These are phyloP conservation scores for Boletus albobrunnescens DNA, from an alignment of 1,284 basidiomycete species.

Conservation along the genomic window DNA sequence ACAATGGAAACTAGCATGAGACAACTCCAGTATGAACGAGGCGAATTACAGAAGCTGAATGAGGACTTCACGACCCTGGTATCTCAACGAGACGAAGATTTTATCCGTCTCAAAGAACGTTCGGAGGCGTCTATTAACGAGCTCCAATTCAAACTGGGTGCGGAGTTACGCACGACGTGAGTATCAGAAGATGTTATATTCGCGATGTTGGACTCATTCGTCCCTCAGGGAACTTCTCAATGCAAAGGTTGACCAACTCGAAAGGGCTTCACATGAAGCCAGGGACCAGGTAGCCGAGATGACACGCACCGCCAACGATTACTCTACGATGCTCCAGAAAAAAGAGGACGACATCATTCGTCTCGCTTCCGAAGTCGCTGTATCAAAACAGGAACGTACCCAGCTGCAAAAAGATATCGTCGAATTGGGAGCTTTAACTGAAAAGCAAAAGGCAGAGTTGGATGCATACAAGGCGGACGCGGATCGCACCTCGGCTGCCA, in stretches of 20 bases:
- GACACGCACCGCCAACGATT: slow-evolving; percentile 71
- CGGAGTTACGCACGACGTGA: slow-evolving; percentile 67
- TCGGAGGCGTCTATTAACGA: slow-evolving; percentile 67
- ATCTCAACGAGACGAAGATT: slow-evolving; percentile 76
- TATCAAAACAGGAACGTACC: slow-evolving; percentile 51
- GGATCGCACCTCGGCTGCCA: slow-evolving; percentile 47
- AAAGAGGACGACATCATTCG: slow-evolving; percentile 73
- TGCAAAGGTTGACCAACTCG: slow-evolving; percentile 57
- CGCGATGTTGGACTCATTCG: slow-evolving; percentile 4
- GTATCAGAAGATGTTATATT: slow-evolving; percentile 24
- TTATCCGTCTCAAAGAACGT: slow-evolving; percentile 72
- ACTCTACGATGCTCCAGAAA: slow-evolving; percentile 72
- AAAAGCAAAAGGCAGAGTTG: slow-evolving; percentile 66
- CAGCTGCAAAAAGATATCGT: slow-evolving; percentile 56
- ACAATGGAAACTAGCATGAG: slow-evolving; percentile 63
- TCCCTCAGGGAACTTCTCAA: slow-evolving; percentile 56
- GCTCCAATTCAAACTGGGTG: slow-evolving; percentile 67
- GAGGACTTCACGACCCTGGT: slow-evolving; percentile 74
- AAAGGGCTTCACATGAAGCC: slow-evolving; percentile 66
- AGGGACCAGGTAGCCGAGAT: slow-evolving; percentile 80
- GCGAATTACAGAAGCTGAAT: slow-evolving; percentile 59
- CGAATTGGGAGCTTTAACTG: slow-evolving; percentile 66
- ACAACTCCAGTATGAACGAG: slow-evolving; percentile 50
- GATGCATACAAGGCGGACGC: slow-evolving; percentile 61
- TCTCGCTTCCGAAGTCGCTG: slow-evolving; percentile 56